A percentile compares a stretch with the other conserved stretches of the same genome.
Conservation (phyloP, 2,329 filamentous ascomycete species). For the Colletotrichum agaves region DNA sequence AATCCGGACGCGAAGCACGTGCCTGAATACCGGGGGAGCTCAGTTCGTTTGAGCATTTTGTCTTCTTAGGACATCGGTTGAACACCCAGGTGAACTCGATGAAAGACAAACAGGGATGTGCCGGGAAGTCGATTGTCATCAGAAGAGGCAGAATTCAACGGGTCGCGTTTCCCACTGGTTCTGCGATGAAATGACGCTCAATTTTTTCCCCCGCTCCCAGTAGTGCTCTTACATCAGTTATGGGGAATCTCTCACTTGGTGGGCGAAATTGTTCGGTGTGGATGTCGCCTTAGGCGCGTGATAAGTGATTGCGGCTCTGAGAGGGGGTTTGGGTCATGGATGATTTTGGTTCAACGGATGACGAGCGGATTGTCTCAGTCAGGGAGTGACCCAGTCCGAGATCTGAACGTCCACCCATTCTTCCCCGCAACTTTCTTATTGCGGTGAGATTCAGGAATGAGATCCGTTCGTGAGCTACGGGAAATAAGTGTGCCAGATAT, state of each 20-base stretch:
- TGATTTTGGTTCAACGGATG: slow-evolving; percentile 6
- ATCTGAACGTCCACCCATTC: slow-evolving; percentile 27
- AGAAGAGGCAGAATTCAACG: not conserved
- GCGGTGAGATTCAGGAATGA: slow-evolving; percentile 26
- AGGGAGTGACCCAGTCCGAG: slow-evolving; percentile 28
- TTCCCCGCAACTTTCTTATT: slow-evolving; percentile 34
- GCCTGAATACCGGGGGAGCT: not conserved
- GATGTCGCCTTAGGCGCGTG: slow-evolving; percentile 3
- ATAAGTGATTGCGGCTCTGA: slow-evolving; percentile 19
- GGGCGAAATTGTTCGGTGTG: slow-evolving; percentile 4
- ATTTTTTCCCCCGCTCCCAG: not conserved
- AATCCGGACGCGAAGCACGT: not conserved
- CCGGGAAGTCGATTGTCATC: slow-evolving; percentile 9
- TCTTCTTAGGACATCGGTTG: slow-evolving; percentile 24
- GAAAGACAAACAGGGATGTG: slow-evolving; percentile 18
- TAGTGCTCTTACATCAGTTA: slow-evolving; percentile 13
- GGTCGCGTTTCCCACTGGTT: not conserved
- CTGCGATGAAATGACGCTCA: not conserved
- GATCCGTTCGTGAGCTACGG: slow-evolving; percentile 21
- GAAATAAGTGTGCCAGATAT: slow-evolving; percentile 29
- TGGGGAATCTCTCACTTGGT: not conserved
- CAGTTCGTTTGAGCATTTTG: slow-evolving; percentile 11
- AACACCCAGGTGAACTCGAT: slow-evolving; percentile 21
- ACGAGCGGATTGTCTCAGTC: slow-evolving; percentile 33
- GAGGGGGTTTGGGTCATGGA: slow-evolving; percentile 7